A percentile compares a stretch with the other conserved stretches of the same genome.
phyloP scores from a whole-genome alignment of 2,329 filamentous ascomycete genomes.

The Calonectria ilicicola region DNA sequence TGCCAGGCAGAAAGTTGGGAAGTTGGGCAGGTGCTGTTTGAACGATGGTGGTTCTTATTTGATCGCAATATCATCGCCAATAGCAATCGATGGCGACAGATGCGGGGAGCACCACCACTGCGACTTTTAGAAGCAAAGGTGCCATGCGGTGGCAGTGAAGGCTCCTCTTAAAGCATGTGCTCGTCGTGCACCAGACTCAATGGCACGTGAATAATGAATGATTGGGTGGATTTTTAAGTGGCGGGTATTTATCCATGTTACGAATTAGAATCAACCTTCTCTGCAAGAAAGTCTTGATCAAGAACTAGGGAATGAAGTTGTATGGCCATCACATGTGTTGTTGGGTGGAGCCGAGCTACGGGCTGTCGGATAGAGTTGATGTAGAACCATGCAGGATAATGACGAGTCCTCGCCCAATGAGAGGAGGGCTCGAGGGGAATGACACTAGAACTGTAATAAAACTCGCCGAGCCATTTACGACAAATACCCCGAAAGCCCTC shows the following conservation, averaged over 20 bases:
- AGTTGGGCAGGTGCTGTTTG: slow-evolving; percentile 68
- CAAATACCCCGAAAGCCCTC: neutral
- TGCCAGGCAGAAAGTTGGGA: slow-evolving; percentile 65
- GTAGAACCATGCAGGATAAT: neutral
- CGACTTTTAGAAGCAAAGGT: slow-evolving; percentile 26
- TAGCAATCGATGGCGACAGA: slow-evolving; percentile 63
- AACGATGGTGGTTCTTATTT: slow-evolving; percentile 72
- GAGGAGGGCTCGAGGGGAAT: neutral
- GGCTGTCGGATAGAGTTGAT: slow-evolving; percentile 3
- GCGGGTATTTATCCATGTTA: neutral
- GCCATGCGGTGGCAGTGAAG: slow-evolving; percentile 5
- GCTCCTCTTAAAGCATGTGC: slow-evolving; percentile 6
- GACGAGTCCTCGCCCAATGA: neutral
- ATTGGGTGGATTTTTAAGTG: neutral
- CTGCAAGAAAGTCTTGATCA: neutral
- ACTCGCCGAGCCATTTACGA: neutral
- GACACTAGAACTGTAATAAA: neutral
- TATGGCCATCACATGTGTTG: neutral
- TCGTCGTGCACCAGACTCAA: neutral
- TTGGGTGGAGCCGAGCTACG: neutral
- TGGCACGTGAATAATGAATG: neutral
- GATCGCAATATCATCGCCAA: slow-evolving; percentile 64
- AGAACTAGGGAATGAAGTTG: neutral
- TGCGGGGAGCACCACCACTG: slow-evolving; percentile 57
- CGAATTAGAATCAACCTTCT: neutral